Evolutionary conservation across 1,284 basidiomycete genomes (phyloP).

Genomic region (Rhodofomes roseus): DNA sequence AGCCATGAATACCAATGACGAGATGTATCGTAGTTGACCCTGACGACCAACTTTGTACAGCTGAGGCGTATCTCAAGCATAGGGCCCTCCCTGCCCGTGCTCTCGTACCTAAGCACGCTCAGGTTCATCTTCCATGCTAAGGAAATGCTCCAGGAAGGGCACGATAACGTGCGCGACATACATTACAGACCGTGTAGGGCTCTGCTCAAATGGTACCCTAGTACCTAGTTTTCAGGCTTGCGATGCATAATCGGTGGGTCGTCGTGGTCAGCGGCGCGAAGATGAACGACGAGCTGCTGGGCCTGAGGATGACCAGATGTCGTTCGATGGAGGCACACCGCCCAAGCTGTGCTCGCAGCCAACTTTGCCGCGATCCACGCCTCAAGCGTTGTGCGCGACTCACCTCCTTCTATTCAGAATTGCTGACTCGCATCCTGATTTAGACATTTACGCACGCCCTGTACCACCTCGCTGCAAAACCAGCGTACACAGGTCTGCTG

Average conservation of each 20-base stretch:
- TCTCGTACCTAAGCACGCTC: background rate
- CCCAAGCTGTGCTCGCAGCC: constrained; percentile 35
- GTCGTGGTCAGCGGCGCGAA: constrained; percentile 23
- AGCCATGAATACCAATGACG: no score
- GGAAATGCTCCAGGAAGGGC: constrained; percentile 10
- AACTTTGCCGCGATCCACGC: constrained; percentile 43
- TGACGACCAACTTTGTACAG: background rate
- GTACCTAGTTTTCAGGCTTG: constrained; percentile 29
- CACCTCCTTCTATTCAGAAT: no score
- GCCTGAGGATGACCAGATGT: no score
- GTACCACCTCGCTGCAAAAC: constrained; percentile 20
- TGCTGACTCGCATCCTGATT: no score
- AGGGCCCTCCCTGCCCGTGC: background rate
- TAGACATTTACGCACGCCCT: constrained; percentile 26
- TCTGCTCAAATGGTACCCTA: background rate
- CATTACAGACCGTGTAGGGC: background rate
- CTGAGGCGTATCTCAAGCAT: background rate
- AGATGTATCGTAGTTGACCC: no score
- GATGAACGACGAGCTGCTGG: constrained; percentile 30
- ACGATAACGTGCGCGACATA: constrained; percentile 27
- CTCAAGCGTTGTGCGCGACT: constrained; percentile 28
- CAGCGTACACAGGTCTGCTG: constrained; percentile 18
- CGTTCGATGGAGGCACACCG: no score
- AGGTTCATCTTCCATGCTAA: background rate
- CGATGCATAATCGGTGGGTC: constrained; percentile 33